Evolutionary conservation across 108 stramenopile species (phyloP), one percentile per base, ranked within the genome.

Genomic region (Epithemia pelagica): DNA sequence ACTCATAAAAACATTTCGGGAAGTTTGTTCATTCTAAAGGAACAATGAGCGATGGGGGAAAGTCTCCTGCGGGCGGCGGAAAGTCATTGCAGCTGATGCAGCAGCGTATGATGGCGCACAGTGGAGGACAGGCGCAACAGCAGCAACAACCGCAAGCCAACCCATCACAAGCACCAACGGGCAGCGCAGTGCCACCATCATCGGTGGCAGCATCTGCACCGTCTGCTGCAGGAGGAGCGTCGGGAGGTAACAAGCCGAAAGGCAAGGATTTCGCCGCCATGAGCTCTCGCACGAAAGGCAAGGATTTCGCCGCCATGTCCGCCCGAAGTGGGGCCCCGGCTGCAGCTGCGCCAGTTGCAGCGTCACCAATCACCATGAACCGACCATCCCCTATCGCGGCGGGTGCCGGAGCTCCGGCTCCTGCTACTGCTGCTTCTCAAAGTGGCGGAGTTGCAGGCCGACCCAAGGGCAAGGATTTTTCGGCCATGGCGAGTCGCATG

Each of bases 381-480:
- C 64, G 66, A 32, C 74, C 74, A 25, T 54, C 68, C 55, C 5
- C 28, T 31, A 27, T 5, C 31, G 37, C 10, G 10, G 37, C 10
- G 5, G 37, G 37, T 15, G 37, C 10, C 15, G 37, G 37, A 10
- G 52, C 53, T 31, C 69, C 62, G 30, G 64, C 62, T n/a, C 69
- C 54, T 51, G 1, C 64, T 2, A 32, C 53, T 23, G 54, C 65
- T 24, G n/a, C 72, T 2, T 21, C 63, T 26, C 18, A 58, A n/a
- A 23, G 57, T 0, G 28, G 24, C 5, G 62, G 51, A 1, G 28
- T 28, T 2, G 33, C 32, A 3, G 53, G 79, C 18, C 76, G 74
- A 58, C 82, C 87, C 60, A 91, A 91, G 55, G 90, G 90, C n/a
- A 91, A 91, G 55, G 90, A 91, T 68, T 83, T 91, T 61, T 68